Percentiles rank a stretch among this genome's conserved stretches.
These are phyloP conservation scores for Echeveria elegans DNA, from an alignment of 164 flowering plant species.

Conservation along the genomic window DNA sequence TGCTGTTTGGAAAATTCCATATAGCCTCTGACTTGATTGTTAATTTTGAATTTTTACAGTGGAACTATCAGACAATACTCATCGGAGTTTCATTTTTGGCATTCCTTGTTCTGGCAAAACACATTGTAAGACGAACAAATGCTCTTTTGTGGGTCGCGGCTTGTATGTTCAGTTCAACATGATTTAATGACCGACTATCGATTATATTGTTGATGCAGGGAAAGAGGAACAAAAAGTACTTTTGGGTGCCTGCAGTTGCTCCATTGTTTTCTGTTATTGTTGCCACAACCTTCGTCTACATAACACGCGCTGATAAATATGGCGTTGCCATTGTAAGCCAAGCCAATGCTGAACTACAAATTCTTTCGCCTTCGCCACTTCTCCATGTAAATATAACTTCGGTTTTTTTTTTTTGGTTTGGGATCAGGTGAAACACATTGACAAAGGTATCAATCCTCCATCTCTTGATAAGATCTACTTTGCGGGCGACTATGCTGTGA, in stretches of 20 bases:
- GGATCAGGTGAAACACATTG: slow-evolving; percentile 58
- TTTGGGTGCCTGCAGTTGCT: slow-evolving; percentile 88
- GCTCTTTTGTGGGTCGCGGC: background rate
- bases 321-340: slow-evolving; percentile 76
- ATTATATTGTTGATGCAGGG: slow-evolving; percentile 36
- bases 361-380: no score
- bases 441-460: slow-evolving; percentile 64
- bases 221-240: slow-evolving; percentile 64
- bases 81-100: slow-evolving; percentile 56
- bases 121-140: slow-evolving; percentile 60
- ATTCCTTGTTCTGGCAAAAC: slow-evolving; percentile 65
- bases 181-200: background rate
- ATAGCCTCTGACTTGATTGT: background rate
- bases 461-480: slow-evolving; percentile 57
- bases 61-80: slow-evolving; percentile 91
- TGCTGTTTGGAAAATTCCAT: background rate
- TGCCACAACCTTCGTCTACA: slow-evolving; percentile 69
- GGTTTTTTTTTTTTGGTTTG: background rate
- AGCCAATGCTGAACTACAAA: no score
- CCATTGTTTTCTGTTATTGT: slow-evolving; percentile 73
- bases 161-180: no score
- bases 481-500: slow-evolving; percentile 39
- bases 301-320: slow-evolving; percentile 67
- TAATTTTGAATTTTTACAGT: slow-evolving; percentile 38
- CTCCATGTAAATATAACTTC: background rate